Evolutionary conservation across 2,329 filamentous ascomycete species (phyloP).

Genomic region (Cercospora beticola): DNA sequence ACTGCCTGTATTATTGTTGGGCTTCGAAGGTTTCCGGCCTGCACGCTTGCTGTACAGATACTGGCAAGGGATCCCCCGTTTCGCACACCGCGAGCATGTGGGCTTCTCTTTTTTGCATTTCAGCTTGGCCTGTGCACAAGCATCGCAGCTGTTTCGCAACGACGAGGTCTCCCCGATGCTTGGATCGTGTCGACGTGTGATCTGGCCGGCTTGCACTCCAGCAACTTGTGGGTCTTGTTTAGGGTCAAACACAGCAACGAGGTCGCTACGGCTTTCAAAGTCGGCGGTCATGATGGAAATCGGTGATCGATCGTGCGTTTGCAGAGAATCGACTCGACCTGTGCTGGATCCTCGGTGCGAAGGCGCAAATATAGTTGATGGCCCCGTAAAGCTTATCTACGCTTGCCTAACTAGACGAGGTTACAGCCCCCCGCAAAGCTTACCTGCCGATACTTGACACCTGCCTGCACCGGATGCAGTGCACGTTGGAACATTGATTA

Average conservation of each 20-base stretch:
- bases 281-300: not conserved
- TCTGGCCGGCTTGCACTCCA: not conserved
- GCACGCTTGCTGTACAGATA: not conserved
- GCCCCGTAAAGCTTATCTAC: not conserved
- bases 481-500: not conserved
- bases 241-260: not conserved
- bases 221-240: not conserved
- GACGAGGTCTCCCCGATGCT: conserved; percentile 1
- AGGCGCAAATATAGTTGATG: not conserved
- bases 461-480: not conserved
- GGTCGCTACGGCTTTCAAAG: not conserved
- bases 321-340: not conserved
- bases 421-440: not conserved
- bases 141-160: not conserved
- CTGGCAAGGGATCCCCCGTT: not conserved
- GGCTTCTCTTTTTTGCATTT: not conserved
- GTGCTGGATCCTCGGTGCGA: not conserved
- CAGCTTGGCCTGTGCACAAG: not conserved
- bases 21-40: not conserved
- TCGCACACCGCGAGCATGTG: not conserved
- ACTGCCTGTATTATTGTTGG: not conserved
- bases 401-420: not conserved
- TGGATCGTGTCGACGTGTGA: not conserved
- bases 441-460: not conserved
- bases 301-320: not conserved